These are phyloP conservation scores for Volvariella volvacea DNA, from an alignment of 1,284 basidiomycete genomes.

Conservation along the genomic window DNA sequence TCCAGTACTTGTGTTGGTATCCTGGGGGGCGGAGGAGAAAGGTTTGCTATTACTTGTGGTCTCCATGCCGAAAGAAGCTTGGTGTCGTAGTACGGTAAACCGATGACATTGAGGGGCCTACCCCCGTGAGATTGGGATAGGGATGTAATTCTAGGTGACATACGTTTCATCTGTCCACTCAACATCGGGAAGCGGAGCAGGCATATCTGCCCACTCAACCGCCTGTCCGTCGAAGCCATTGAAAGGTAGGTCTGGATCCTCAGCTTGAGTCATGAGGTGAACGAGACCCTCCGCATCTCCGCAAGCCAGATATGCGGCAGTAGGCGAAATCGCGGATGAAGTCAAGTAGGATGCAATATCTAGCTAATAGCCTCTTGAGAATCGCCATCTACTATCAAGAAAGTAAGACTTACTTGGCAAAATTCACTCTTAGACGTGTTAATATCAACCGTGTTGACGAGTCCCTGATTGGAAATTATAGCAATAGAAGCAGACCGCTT, in stretches of 20 bases:
- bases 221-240: slow-evolving; percentile 86
- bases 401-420: slow-evolving; percentile 49
- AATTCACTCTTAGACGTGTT: slow-evolving; percentile 68
- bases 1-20: slow-evolving; percentile 76
- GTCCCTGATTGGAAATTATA: slow-evolving; percentile 78
- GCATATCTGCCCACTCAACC: slow-evolving; percentile 78
- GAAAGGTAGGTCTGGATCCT: slow-evolving; percentile 59
- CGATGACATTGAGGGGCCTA: slow-evolving; percentile 85
- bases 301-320: slow-evolving; percentile 88
- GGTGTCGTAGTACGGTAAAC: slow-evolving; percentile 82
- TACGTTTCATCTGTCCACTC: slow-evolving; percentile 81
- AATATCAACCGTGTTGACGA: slow-evolving; percentile 88
- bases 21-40: slow-evolving; percentile 61
- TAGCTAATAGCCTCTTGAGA: slow-evolving; percentile 33
- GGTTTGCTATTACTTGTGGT: slow-evolving; percentile 40
- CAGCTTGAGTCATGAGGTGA: slow-evolving; percentile 77
- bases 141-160: slow-evolving; percentile 19
- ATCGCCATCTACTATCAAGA: slow-evolving; percentile 2
- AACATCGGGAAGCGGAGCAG: slow-evolving; percentile 65
- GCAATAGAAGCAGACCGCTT: slow-evolving; percentile 74
- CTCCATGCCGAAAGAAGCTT: slow-evolving; percentile 80
- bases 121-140: slow-evolving; percentile 7
- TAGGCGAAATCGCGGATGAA: slow-evolving; percentile 78
- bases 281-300: slow-evolving; percentile 86
- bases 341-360: slow-evolving; percentile 73